These are phyloP conservation scores for Amanita exitialis DNA, from an alignment of 768 basidiomycete species.

Conservation along the genomic window DNA sequence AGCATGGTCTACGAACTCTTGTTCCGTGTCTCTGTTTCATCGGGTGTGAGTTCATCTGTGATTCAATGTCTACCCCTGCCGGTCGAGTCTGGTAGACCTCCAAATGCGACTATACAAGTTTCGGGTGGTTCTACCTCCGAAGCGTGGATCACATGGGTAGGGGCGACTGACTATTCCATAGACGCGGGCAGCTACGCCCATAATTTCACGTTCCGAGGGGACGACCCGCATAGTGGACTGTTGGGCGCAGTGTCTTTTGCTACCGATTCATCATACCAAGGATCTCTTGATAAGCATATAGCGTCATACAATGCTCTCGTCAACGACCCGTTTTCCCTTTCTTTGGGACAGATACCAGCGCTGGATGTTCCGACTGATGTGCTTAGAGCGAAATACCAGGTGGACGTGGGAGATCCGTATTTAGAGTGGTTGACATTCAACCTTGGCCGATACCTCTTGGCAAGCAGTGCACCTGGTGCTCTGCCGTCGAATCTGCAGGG, in stretches of 20 bases:
- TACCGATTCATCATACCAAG: conserved; percentile 21
- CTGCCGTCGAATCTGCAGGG: conserved; percentile 71
- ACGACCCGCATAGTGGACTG: conserved; percentile 45
- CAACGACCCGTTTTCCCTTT: conserved; percentile 39
- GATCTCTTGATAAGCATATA: conserved; percentile 37
- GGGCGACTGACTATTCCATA: conserved; percentile 62
- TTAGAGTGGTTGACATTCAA: conserved; percentile 71
- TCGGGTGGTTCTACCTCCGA: conserved; percentile 29
- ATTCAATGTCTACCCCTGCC: conserved; percentile 23
- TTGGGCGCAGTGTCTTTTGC: conserved; percentile 22
- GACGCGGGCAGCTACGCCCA: conserved; percentile 46
- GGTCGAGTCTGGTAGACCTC: conserved; percentile 18
- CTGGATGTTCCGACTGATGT: conserved; percentile 46
- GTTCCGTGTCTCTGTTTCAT: conserved; percentile 28
- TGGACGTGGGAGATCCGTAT: conserved; percentile 49
- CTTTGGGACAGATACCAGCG: conserved; percentile 49
- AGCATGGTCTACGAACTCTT: conserved; percentile 72
- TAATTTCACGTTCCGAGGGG: conserved; percentile 52
- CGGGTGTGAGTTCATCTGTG: conserved; percentile 9
- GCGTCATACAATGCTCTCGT: conserved; percentile 36
- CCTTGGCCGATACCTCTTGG: conserved; percentile 58
- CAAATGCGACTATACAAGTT: conserved; percentile 39
- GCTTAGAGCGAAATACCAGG: conserved; percentile 40
- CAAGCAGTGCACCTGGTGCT: conserved; percentile 47
- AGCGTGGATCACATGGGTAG: conserved; percentile 63